A percentile compares a stretch with the other conserved stretches of the same genome.
Evolutionary conservation across 208 protist genomes (phyloP).

Genomic region (Giardia duodenalis): DNA sequence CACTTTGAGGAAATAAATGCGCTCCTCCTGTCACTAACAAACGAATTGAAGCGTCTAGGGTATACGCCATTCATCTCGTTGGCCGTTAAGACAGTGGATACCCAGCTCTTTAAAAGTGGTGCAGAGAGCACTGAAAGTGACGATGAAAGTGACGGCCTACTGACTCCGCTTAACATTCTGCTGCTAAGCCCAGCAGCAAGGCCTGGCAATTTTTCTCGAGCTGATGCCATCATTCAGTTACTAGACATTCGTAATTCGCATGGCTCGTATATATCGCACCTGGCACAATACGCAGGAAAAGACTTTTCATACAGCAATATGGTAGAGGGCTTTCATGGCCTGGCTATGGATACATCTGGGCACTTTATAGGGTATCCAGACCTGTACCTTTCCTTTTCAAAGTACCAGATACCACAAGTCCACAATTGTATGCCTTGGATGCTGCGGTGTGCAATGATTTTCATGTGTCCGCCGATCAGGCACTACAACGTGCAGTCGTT

Average conservation of each 20-base stretch:
- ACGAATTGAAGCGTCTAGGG: background rate
- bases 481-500: background rate
- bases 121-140: background rate
- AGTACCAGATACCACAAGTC: background rate
- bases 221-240: background rate
- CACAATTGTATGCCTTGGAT: background rate
- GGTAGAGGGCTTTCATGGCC: background rate
- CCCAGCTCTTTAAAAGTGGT: background rate
- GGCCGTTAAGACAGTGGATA: background rate
- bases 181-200: background rate
- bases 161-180: constrained; percentile 7
- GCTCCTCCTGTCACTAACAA: background rate
- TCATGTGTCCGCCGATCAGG: background rate
- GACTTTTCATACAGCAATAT: background rate
- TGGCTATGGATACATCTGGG: background rate
- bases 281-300: background rate
- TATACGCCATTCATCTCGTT: background rate
- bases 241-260: background rate
- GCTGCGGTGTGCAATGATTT: background rate
- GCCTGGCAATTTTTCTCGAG: background rate
- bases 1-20: background rate
- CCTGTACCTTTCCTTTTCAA: background rate
- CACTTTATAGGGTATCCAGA: background rate
- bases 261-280: background rate
- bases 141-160: background rate